Evolutionary conservation across 495 filamentous ascomycete genomes (phyloP), one percentile per base, ranked within the genome.

Genomic region (Trichoderma asperelloides): DNA sequence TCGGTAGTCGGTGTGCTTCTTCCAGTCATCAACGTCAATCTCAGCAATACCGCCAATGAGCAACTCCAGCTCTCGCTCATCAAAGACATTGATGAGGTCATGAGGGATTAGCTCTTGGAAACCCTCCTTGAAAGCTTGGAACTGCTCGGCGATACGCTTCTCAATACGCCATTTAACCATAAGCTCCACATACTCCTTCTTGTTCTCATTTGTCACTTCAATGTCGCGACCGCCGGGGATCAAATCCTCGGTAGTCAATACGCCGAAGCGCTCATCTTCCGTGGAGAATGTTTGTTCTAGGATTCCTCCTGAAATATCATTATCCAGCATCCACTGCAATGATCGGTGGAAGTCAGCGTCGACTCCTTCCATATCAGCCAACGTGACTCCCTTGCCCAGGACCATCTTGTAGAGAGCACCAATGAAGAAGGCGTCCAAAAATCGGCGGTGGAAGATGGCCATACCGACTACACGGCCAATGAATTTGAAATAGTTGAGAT

Each of bases 331-430:
- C 93, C 94, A 99, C 71, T 92, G 89, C 71, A 99, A 77, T 76
- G 91, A 97, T 65, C 93, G 87, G 74, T 99, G 95, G 80, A 98
- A 90, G 75, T 97, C 94, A 62, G 92, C 93, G 76, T 99, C 95
- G 25, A 99, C 95, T 79, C 95, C 95, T 77, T 99, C 95, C 95
- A 99, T 99, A 77, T 99, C 95, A 65, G 89, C 88, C 66, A 99
- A 83, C 55, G 88, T 80, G 30, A 99, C 95, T 73, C 90, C 87
- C 84, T 98, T 99, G 74, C 89, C 87, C 67, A 99, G 80, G 78
- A 99, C 90, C 95, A 99, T 99, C 84, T 99, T 99, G 82, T 99
- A 99, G 73, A 99, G 91, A 43, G 95, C 96, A 63, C 95, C 95
- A 74, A 99, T 97, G 80, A 99, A 99, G 82, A 99, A 99, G 62